Conservation (phyloP, 2,329 filamentous ascomycete genomes). For the Sporothrix pallida region DNA sequence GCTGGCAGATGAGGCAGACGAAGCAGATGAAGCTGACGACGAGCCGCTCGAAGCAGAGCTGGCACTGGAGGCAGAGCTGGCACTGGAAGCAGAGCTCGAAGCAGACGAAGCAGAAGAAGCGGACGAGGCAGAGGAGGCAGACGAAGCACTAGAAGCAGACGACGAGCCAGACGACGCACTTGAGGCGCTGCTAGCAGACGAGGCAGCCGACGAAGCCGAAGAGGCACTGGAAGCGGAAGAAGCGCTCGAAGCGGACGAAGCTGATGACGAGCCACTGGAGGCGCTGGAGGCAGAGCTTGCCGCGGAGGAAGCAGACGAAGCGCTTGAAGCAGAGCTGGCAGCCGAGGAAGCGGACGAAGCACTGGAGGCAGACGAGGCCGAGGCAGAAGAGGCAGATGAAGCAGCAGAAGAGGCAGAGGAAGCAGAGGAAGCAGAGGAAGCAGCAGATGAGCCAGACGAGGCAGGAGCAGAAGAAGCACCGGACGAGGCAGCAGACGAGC, state of each 20-base stretch:
- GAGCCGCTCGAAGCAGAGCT: neutral
- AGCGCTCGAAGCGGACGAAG: neutral
- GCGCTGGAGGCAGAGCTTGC: neutral
- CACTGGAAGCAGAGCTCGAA: neutral
- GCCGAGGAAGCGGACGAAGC: neutral
- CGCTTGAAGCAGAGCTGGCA: neutral
- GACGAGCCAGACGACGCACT: neutral
- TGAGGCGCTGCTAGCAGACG: neutral
- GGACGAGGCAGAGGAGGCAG: neutral
- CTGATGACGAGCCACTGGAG: neutral
- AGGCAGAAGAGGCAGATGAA: neutral
- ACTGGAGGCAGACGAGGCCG: neutral
- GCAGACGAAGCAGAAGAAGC: neutral
- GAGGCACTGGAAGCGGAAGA: conserved; percentile 4
- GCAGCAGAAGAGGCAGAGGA: neutral
- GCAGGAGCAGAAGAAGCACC: conserved; percentile 8
- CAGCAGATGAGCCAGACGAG: neutral
- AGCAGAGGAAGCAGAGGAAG: neutral
- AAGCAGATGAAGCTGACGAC: conserved; percentile 13
- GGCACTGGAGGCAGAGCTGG: neutral
- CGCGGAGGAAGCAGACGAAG: neutral
- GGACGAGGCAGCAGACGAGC: neutral
- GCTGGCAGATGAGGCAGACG: conserved; percentile 10
- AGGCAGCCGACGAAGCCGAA: neutral
- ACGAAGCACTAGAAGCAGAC: neutral